Evolutionary conservation across 2,329 filamentous ascomycete species (phyloP).

Genomic region (Verticillium zaregamsianum): DNA sequence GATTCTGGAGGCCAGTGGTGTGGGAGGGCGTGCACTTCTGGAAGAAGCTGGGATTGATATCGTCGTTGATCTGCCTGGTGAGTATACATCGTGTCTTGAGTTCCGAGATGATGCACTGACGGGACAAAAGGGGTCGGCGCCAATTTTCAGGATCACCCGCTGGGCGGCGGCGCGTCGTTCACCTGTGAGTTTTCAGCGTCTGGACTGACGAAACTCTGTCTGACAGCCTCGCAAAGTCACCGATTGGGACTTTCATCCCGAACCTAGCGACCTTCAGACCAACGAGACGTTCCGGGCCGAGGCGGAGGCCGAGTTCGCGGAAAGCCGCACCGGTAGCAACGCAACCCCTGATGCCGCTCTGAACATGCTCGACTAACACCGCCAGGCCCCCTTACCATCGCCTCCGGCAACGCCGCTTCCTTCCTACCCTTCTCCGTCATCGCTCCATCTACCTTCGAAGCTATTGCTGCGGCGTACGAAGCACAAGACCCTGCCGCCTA

Average conservation of each 20-base stretch:
- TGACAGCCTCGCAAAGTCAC: conserved; percentile 6
- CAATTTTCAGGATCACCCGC: conserved; percentile 33
- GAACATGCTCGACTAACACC: neutral
- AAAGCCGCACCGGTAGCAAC: conserved; percentile 8
- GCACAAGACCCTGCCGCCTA: conserved; percentile 19
- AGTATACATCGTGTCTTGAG: conserved; percentile 10
- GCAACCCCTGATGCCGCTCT: too few relatives aligned
- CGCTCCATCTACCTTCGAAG: conserved; percentile 12
- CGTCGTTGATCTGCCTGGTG: conserved; percentile 51
- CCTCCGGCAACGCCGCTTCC: conserved; percentile 11
- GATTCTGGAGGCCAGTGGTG: conserved; percentile 37
- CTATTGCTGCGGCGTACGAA: conserved; percentile 13
- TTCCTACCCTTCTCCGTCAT: conserved; percentile 16
- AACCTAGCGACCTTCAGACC: conserved; percentile 8
- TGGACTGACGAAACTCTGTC: neutral
- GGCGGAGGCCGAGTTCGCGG: conserved; percentile 11
- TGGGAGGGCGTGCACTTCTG: conserved; percentile 30
- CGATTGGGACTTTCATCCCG: conserved; percentile 15
- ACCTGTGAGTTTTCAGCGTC: conserved; percentile 4
- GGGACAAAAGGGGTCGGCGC: conserved; percentile 9
- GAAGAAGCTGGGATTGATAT: conserved; percentile 42
- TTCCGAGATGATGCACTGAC: neutral
- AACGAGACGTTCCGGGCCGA: conserved; percentile 10
- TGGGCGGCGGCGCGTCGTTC: conserved; percentile 11
- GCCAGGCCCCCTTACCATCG: conserved; percentile 13